Conservation (phyloP, 2,329 filamentous ascomycete species). For the Metarhizium rileyi region DNA sequence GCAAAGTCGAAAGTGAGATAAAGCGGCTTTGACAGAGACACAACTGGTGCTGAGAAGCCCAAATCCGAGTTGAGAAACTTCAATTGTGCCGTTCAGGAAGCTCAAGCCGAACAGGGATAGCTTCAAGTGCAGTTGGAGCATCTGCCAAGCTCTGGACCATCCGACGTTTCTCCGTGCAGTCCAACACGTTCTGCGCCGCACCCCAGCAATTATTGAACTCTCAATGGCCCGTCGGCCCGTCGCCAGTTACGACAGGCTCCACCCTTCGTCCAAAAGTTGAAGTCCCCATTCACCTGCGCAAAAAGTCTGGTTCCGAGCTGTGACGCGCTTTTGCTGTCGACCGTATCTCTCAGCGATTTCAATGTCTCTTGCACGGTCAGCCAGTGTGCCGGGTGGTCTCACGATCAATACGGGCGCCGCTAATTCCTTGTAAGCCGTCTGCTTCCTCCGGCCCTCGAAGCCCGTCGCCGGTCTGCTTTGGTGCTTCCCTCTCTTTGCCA, state of each 20-base stretch:
- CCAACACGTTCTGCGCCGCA: neutral
- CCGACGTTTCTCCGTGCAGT: conserved; percentile 21
- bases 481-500: neutral
- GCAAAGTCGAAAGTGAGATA: neutral
- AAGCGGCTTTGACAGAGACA: neutral
- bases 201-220: too few species aligned
- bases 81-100: neutral
- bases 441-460: neutral
- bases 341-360: conserved; percentile 7
- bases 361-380: conserved; percentile 46
- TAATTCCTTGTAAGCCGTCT: conserved; percentile 33
- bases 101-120: neutral
- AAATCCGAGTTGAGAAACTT: neutral
- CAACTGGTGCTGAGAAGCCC: neutral
- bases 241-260: neutral
- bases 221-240: neutral
- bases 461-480: neutral
- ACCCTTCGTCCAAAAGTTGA: neutral
- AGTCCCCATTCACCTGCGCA: conserved; percentile 1
- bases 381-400: conserved; percentile 49
- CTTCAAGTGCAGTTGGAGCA: neutral
- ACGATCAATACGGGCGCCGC: conserved; percentile 55
- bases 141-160: conserved; percentile 9
- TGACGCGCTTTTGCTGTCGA: conserved; percentile 1
- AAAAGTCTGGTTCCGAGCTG: conserved; percentile 5